phyloP scores from a whole-genome alignment of 1,139 yeast species.

The Debaryomyces coudertii region DNA sequence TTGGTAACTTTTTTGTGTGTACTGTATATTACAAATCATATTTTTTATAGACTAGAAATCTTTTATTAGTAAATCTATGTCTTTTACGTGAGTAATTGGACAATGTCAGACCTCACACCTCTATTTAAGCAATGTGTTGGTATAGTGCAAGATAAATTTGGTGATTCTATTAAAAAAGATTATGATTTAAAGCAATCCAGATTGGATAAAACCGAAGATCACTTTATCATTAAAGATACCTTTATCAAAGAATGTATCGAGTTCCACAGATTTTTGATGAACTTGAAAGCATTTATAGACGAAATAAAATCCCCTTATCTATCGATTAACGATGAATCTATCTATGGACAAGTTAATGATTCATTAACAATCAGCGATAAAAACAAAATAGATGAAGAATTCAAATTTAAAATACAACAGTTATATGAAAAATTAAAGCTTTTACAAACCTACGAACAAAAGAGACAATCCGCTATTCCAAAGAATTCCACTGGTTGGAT shows the following conservation, averaged over 20 bases:
- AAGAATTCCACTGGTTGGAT: conserved; percentile 27
- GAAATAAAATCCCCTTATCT: conserved; percentile 50
- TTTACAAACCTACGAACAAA: conserved; percentile 55
- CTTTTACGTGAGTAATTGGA: neutral
- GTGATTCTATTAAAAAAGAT: conserved; percentile 13
- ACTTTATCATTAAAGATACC: conserved; percentile 45
- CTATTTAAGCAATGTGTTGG: conserved; percentile 52
- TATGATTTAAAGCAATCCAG: conserved; percentile 14
- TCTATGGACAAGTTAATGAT: conserved; percentile 12
- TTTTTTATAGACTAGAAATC: neutral
- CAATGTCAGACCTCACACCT: conserved; percentile 58
- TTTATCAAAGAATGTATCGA: conserved; percentile 55
- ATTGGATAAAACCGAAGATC: conserved; percentile 9
- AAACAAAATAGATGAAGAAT: conserved; percentile 58
- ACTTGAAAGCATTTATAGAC: conserved; percentile 41
- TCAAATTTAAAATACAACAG: conserved; percentile 53
- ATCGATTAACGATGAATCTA: conserved; percentile 36
- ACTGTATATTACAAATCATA: neutral
- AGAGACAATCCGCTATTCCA: conserved; percentile 29
- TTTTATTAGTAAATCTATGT: neutral
- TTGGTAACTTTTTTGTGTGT: no score
- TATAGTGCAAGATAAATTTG: conserved; percentile 40
- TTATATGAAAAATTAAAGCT: conserved; percentile 52
- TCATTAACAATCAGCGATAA: conserved; percentile 48
- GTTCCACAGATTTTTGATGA: conserved; percentile 42